Evolutionary conservation across 164 flowering plant species (phyloP).

Genomic region (Piper betle): DNA sequence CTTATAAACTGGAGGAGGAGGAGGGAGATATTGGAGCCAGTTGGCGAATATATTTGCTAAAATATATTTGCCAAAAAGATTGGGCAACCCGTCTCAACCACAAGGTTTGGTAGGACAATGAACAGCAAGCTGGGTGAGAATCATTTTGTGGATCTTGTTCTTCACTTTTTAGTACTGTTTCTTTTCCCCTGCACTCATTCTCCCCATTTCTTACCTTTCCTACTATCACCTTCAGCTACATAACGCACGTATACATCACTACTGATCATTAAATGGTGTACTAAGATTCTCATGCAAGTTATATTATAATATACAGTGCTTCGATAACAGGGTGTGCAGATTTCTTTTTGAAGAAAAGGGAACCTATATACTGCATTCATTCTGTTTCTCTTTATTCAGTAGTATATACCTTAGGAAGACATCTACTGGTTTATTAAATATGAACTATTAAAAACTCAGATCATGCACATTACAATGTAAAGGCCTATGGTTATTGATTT

Average conservation of each 20-base stretch:
- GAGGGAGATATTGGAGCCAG: slow-evolving; percentile 18
- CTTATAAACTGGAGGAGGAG: slow-evolving; percentile 28
- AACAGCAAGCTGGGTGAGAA: slow-evolving; percentile 16
- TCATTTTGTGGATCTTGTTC: slow-evolving; percentile 13
- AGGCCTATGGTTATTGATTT: too few relatives aligned
- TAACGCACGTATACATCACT: not conserved
- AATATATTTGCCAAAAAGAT: slow-evolving; percentile 6
- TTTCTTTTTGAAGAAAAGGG: too few relatives aligned
- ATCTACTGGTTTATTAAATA: too few relatives aligned
- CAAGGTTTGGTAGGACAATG: slow-evolving; percentile 10
- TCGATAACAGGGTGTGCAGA: too few relatives aligned
- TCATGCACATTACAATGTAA: too few relatives aligned
- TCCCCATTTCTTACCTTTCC: slow-evolving; percentile 9
- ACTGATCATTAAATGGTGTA: not conserved
- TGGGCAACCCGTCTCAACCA: slow-evolving; percentile 21
- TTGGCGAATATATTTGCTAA: slow-evolving; percentile 33
- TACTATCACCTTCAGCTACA: not conserved
- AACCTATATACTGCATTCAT: too few relatives aligned
- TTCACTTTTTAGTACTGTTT: not conserved
- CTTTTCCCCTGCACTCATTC: slow-evolving; percentile 1
- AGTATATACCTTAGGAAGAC: too few relatives aligned
- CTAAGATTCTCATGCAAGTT: too few relatives aligned
- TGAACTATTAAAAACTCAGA: too few relatives aligned
- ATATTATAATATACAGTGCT: too few relatives aligned
- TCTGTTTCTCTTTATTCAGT: too few relatives aligned